phyloP scores from a whole-genome alignment of 139 green algal genomes.

The Tetraselmis striata region DNA sequence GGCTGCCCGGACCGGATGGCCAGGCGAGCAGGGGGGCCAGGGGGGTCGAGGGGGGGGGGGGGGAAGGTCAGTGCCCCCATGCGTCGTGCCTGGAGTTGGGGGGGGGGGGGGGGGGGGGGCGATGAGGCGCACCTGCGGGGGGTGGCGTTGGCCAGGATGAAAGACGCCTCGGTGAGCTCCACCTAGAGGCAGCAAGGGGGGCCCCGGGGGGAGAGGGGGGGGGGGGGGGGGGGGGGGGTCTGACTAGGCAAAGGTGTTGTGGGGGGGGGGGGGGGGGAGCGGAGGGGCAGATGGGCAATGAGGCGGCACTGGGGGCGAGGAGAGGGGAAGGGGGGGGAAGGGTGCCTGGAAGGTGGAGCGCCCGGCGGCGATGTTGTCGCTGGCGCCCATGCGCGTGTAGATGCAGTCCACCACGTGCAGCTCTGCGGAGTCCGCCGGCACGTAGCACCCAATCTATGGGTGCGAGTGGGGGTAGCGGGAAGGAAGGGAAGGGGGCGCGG shows the following conservation, averaged over 20 bases:
- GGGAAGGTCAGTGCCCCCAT: too few species aligned
- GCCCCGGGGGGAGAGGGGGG: too few species aligned
- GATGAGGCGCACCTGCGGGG: background rate
- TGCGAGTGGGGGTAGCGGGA: background rate
- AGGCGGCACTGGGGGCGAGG: too few species aligned
- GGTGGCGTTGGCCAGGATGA: slow-evolving; percentile 62
- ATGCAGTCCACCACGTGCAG: slow-evolving; percentile 74
- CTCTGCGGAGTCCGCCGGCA: slow-evolving; percentile 57
- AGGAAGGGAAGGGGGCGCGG: background rate
- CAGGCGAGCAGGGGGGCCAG: too few species aligned
- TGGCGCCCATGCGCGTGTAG: slow-evolving; percentile 85
- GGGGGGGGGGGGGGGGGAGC: background rate
- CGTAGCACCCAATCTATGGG: slow-evolving; percentile 70
- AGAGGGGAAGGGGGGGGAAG: too few species aligned
- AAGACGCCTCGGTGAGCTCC: slow-evolving; percentile 72
- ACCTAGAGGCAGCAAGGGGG: slow-evolving; percentile 62
- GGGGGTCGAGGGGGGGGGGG: too few species aligned
- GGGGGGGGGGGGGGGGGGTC: too few species aligned
- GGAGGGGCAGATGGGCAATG: background rate
- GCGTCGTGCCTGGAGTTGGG: too few species aligned
- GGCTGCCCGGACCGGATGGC: too few species aligned
- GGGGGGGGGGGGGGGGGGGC: too few species aligned
- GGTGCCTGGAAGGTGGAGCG: slow-evolving; percentile 47
- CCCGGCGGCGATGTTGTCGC: slow-evolving; percentile 67
- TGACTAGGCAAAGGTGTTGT: background rate